Evolutionary conservation across 768 basidiomycete genomes (phyloP), one percentile per base, ranked within the genome.

Genomic region (Coprinopsis strossmayeri): DNA sequence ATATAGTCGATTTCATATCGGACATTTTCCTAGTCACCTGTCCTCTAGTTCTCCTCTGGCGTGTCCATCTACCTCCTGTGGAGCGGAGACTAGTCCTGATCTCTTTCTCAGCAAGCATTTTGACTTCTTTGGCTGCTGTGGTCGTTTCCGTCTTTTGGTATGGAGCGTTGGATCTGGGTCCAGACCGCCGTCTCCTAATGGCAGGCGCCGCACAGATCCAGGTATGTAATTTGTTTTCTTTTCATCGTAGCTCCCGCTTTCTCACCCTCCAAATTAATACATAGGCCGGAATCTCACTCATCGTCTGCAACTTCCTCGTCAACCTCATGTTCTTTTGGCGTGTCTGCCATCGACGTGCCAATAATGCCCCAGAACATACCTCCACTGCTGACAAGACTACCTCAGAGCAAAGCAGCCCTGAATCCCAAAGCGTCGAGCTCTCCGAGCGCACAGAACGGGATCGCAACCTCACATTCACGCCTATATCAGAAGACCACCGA

Each of bases 11-110:
- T 41, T 39, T 64, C 18, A 21, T 52, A 12, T 54, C 59, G 1
- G 65, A 66, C 53, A 43, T 53, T 10, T 54, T 52, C 21, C 56
- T 65, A 1, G 54, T 64, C 25, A 34, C 44, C 13, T 55, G 57
- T n/a, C 64, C 64, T 13, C 48, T 62, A 2, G 46, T 53, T 18
- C 53, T 64, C 45, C 51, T 67, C 10, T 58, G 61, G 59, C 50
- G 38, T 15, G 47, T 62, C 42, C 57, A 48, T 17, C 46, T 64
- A 2, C 58, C 61, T 0, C 34, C 45, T 25, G 32, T 17, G 17
- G 55, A 64, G 34, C 55, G 58, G 11, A 37, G 48, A 20, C 34
- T 67, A 26, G 56, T 67, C 20, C 46, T 61, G 2, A 24, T 52
- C 20, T 50, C 60, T n/a, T 64, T 65, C 40, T 57, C 62, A 5